phyloP scores from a whole-genome alignment of 2,329 filamentous ascomycete species.

The Pseudonectria foliicola region DNA sequence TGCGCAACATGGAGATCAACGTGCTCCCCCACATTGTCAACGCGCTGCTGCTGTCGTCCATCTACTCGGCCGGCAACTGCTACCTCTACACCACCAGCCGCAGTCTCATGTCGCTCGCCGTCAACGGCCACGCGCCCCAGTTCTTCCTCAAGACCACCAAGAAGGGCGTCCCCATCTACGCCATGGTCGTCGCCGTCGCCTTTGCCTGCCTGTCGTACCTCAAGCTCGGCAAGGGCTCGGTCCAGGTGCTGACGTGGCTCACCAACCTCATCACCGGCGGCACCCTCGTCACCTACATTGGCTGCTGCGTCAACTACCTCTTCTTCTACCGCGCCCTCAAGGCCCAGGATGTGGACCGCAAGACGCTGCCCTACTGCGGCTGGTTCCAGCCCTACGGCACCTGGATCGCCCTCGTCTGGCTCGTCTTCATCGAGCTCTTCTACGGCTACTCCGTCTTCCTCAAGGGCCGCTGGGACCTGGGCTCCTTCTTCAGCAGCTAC shows the following conservation, averaged over 20 bases:
- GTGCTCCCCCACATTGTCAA: slow-evolving; percentile 45
- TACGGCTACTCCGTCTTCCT: slow-evolving; percentile 44
- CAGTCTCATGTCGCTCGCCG: slow-evolving; percentile 30
- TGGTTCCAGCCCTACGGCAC: slow-evolving; percentile 16
- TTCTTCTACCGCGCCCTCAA: slow-evolving; percentile 49
- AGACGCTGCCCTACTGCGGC: slow-evolving; percentile 43
- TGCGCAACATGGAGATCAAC: slow-evolving; percentile 24
- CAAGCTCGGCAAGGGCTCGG: slow-evolving; percentile 33
- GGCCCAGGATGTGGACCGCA: slow-evolving; percentile 37
- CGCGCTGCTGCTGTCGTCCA: slow-evolving; percentile 35
- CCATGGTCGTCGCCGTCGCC: slow-evolving; percentile 40
- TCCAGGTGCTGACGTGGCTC: slow-evolving; percentile 37
- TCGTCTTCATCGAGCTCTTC: slow-evolving; percentile 26
- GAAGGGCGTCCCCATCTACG: slow-evolving; percentile 47
- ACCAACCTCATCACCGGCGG: slow-evolving; percentile 39
- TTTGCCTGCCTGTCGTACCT: slow-evolving; percentile 40
- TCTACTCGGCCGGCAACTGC: slow-evolving; percentile 49
- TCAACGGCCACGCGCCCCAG: slow-evolving; percentile 44
- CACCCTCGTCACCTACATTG: slow-evolving; percentile 43
- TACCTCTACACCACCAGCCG: slow-evolving; percentile 39
- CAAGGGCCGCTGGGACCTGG: slow-evolving; percentile 37
- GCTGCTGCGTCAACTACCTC: slow-evolving; percentile 49
- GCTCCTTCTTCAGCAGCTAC: slow-evolving; percentile 40
- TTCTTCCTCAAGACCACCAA: slow-evolving; percentile 47
- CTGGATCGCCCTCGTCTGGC: slow-evolving; percentile 4